Percentiles rank a stretch among this genome's conserved stretches.
These are phyloP conservation scores for Naganishia liquefaciens DNA, from an alignment of 1,284 basidiomycete species.

Conservation along the genomic window DNA sequence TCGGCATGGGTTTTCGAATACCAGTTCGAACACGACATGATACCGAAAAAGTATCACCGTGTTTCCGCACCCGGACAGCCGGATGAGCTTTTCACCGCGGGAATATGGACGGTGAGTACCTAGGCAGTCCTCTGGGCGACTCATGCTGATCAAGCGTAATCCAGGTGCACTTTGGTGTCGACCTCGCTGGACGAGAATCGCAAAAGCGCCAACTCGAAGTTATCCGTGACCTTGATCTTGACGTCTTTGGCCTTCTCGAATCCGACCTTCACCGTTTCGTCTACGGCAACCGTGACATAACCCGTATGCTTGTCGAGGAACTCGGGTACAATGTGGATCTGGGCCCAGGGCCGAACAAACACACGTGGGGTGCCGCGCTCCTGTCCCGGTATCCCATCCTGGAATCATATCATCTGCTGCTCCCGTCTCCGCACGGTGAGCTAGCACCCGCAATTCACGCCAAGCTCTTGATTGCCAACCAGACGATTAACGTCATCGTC, in stretches of 20 bases:
- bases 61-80: constrained; percentile 9
- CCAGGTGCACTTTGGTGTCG: constrained; percentile 77
- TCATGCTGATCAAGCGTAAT: not conserved
- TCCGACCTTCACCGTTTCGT: constrained; percentile 68
- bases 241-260: constrained; percentile 60
- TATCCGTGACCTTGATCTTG: constrained; percentile 76
- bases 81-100: constrained; percentile 69
- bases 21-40: constrained; percentile 7
- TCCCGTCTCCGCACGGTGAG: constrained; percentile 80
- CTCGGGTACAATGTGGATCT: constrained; percentile 70
- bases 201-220: constrained; percentile 75
- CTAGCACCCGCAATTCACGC: constrained; percentile 91
- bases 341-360: constrained; percentile 82
- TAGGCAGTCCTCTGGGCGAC: not conserved
- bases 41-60: not conserved
- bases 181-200: constrained; percentile 78
- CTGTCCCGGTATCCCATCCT: constrained; percentile 92
- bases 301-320: constrained; percentile 73
- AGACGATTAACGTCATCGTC: constrained; percentile 76
- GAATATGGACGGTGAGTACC: constrained; percentile 73
- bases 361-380: constrained; percentile 87
- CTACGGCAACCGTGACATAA: constrained; percentile 87
- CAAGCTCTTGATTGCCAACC: constrained; percentile 78
- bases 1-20: constrained; percentile 26
- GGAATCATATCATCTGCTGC: constrained; percentile 81